Base-by-base conservation (phyloP, 768 basidiomycete genomes). In the Agaricus bisporus region DNA sequence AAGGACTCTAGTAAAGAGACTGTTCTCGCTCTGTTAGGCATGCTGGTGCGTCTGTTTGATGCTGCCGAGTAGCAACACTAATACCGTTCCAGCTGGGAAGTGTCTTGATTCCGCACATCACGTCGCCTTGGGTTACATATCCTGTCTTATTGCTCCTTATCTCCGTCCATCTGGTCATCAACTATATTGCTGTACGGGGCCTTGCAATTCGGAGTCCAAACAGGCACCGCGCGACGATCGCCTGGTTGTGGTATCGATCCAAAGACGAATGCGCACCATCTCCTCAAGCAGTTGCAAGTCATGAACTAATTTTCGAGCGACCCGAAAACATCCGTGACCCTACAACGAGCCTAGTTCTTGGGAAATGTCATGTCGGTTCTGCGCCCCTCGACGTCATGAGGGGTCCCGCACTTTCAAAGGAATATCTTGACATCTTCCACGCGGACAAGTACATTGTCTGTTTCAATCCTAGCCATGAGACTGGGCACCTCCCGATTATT, bases 1-100 rank as follows among this genome's bases (percentile, higher is more conserved):
- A 88, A 88, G 61, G 85, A 85, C 55, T 75, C 81, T 0, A 86
- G 85, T 64, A 83, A 83, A 56, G 85, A 87, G 65, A 88, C 86
- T 0, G 79, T 86, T 0, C 67, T 88, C 2, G 81, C 81, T 1
- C 75, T 88, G 28, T 60, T 82, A 1, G 85, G 86, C 17, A 82
- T 86, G 78, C 61, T 87, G 64, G 86, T 86, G 52, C 61, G 81
- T 56, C 22, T 48, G 11, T 6, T 6, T 2, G 37, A 22, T 38
- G 14, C 44, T 18, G 1, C 17, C 36, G 15, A 38, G 3, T 45
- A 15, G 14, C 36, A 28, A 11, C 14, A 2, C 11, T 44, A 26
- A 36, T 39, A 6, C 56, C 36, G 4, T n/a, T n/a, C 10, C 51
- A 87, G 86, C 71, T 80, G 12, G 84, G 84, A 6, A 78, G 78